phyloP scores from a whole-genome alignment of 495 filamentous ascomycete genomes.

The Neurospora sp. region DNA sequence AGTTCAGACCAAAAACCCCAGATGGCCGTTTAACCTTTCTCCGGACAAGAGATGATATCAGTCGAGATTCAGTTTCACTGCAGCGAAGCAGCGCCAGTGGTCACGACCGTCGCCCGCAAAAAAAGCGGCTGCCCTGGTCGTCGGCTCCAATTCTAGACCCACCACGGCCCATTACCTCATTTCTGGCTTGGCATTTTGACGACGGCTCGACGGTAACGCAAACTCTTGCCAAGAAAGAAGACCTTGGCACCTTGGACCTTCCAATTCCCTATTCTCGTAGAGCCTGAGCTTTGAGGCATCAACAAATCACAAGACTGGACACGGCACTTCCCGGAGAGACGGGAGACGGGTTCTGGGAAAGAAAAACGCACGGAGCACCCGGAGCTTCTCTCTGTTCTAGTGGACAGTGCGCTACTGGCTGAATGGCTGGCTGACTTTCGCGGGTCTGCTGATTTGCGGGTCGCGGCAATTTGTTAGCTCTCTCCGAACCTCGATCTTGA shows the following conservation, averaged over 20 bases:
- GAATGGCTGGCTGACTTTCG: constrained; percentile 2
- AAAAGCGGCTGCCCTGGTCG: neutral
- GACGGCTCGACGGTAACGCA: neutral
- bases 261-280: neutral
- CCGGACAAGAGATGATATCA: neutral
- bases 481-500: neutral
- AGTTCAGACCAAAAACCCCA: neutral
- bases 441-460: neutral
- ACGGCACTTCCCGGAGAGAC: neutral
- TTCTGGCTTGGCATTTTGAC: constrained; percentile 1
- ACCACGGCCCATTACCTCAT: constrained; percentile 7
- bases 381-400: neutral
- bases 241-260: neutral
- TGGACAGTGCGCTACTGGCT: neutral
- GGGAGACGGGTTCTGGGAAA: neutral
- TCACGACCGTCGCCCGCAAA: neutral
- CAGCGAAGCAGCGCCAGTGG: neutral
- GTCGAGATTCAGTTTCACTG: neutral
- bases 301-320: neutral
- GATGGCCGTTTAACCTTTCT: neutral
- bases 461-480: neutral
- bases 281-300: neutral
- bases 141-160: neutral
- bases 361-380: neutral
- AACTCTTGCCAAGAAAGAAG: neutral